Evolutionary conservation across 305 asterid species (phyloP).

Genomic region (Stenogyne calaminthoides): DNA sequence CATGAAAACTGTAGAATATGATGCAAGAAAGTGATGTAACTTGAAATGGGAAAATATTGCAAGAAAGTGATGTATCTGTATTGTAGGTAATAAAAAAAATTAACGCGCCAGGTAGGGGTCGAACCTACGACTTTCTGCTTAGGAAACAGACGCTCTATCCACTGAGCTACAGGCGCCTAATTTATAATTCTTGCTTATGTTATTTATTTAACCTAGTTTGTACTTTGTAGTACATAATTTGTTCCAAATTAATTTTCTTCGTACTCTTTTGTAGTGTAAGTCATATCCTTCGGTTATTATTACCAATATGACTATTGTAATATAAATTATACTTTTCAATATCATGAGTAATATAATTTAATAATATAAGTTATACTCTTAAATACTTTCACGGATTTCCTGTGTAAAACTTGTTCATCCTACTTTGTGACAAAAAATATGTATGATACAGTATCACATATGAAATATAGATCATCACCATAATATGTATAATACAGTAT

Average conservation of each 20-base stretch:
- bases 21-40: not conserved
- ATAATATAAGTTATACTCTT: too few relatives aligned
- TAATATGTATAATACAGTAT: too few relatives aligned
- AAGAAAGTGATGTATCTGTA: not conserved
- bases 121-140: slow-evolving; percentile 99
- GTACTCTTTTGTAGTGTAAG: too few relatives aligned
- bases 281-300: too few relatives aligned
- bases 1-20: not conserved
- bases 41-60: not conserved
- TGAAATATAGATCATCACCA: too few relatives aligned
- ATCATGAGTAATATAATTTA: too few relatives aligned
- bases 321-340: too few relatives aligned
- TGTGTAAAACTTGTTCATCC: too few relatives aligned
- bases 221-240: not conserved
- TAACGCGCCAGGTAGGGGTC: slow-evolving; percentile 93
- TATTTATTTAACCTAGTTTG: not conserved
- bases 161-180: slow-evolving; percentile 90
- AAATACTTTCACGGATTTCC: too few relatives aligned
- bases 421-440: too few relatives aligned
- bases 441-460: too few relatives aligned
- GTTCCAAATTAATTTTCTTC: not conserved
- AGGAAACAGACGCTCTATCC: slow-evolving; percentile 98
- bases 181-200: not conserved
- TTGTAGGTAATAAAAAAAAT: not conserved
- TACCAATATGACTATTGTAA: too few relatives aligned